Conservation (phyloP, 1,139 yeast species). For the Yamadazyma mexicana region DNA sequence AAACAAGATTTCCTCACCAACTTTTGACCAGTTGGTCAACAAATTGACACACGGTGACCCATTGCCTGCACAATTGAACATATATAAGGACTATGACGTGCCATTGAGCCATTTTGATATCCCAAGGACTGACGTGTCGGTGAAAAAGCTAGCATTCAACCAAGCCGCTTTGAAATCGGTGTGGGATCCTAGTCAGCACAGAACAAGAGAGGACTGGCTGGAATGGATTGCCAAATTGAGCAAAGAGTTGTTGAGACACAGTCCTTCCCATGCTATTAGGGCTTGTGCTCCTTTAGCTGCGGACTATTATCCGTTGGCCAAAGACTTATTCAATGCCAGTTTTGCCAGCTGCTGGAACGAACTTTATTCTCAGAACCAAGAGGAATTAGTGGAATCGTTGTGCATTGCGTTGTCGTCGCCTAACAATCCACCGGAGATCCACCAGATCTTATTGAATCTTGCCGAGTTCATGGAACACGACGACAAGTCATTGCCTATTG, state of each 20-base stretch:
- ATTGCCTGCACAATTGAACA: slow-evolving; percentile 71
- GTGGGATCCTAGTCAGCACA: slow-evolving; percentile 90
- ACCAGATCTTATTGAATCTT: slow-evolving; percentile 81
- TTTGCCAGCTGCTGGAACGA: slow-evolving; percentile 97
- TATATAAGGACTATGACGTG: slow-evolving; percentile 65
- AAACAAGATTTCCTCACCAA: slow-evolving; percentile 66
- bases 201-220: slow-evolving; percentile 96
- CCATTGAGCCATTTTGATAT: slow-evolving; percentile 52
- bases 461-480: slow-evolving; percentile 99
- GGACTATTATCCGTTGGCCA: slow-evolving; percentile 84
- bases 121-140: slow-evolving; percentile 67
- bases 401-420: slow-evolving; percentile 88
- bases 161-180: slow-evolving; percentile 75
- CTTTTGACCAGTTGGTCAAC: slow-evolving; percentile 78
- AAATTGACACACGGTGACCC: slow-evolving; percentile 87
- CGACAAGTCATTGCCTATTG: slow-evolving; percentile 89
- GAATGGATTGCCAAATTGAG: slow-evolving; percentile 93
- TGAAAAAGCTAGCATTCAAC: slow-evolving; percentile 77
- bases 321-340: slow-evolving; percentile 89
- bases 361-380: slow-evolving; percentile 87
- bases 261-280: slow-evolving; percentile 92
- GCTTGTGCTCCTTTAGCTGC: slow-evolving; percentile 93
- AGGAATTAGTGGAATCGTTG: slow-evolving; percentile 81
- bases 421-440: slow-evolving; percentile 93
- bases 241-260: slow-evolving; percentile 82